Conservation (phyloP, 2,329 filamentous ascomycete species). For the Fusarium tupiense region DNA sequence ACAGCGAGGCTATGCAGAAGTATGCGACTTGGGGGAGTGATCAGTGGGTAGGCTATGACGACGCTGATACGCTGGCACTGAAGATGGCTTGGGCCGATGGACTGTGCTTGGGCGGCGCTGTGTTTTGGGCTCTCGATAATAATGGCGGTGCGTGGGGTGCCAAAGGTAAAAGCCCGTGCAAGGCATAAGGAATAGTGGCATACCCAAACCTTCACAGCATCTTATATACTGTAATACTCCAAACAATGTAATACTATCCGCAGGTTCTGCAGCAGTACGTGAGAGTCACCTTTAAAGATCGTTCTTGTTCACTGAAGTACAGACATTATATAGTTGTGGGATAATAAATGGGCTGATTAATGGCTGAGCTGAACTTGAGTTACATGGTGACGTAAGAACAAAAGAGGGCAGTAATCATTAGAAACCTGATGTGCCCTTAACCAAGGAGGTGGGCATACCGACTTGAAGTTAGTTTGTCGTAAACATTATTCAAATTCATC, state of each 20-base stretch:
- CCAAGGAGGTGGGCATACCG: no score
- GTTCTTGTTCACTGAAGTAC: fast-evolving
- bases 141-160: neutral
- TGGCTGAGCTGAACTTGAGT: fast-evolving
- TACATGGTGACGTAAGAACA: no score
- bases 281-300: neutral
- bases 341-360: neutral
- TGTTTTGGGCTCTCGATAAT: neutral
- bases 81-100: neutral
- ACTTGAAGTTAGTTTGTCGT: no score
- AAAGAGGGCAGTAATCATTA: no score
- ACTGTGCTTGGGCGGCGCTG: neutral
- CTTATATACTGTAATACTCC: neutral
- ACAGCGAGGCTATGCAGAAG: neutral
- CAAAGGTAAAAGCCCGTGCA: neutral
- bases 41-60: neutral
- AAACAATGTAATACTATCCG: neutral
- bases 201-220: neutral
- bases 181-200: neutral
- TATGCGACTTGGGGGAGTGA: neutral
- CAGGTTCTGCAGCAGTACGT: neutral
- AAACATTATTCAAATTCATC: no score
- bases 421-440: no score
- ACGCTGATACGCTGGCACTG: neutral
- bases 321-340: neutral